A percentile compares a stretch with the other conserved stretches of the same genome.
These are phyloP conservation scores for Pseudozyma sp. DNA, from an alignment of 1,284 basidiomycete genomes.

Conservation along the genomic window DNA sequence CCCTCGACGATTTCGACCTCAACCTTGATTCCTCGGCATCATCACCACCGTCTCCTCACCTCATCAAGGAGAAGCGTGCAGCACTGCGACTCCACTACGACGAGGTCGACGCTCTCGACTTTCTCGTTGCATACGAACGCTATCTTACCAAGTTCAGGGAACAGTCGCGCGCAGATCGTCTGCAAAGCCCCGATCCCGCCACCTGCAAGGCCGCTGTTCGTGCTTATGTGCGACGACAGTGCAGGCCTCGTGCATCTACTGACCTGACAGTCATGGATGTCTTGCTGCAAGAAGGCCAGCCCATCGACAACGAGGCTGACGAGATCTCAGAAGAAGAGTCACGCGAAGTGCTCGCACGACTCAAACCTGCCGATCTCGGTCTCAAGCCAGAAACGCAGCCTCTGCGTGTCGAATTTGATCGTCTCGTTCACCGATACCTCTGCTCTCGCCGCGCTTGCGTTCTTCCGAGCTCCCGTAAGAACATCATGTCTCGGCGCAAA, in stretches of 20 bases:
- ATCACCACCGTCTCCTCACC: slow-evolving; percentile 7
- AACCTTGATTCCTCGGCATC: slow-evolving; percentile 20
- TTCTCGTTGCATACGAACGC: slow-evolving; percentile 54
- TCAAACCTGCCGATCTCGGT: slow-evolving; percentile 32
- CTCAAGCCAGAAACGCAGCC: slow-evolving; percentile 40
- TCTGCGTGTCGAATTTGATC: slow-evolving; percentile 44
- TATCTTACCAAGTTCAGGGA: slow-evolving; percentile 45
- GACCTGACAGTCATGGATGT: slow-evolving; percentile 33
- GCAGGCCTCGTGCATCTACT: slow-evolving; percentile 28
- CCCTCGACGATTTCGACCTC: slow-evolving; percentile 31
- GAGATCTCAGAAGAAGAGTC: slow-evolving; percentile 15
- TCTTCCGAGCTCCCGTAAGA: slow-evolving; percentile 18
- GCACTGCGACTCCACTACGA: slow-evolving; percentile 28
- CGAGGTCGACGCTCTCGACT: slow-evolving; percentile 57
- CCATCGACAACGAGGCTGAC: slow-evolving; percentile 5
- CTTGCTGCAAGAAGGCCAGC: slow-evolving; percentile 9
- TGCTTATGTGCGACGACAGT: slow-evolving; percentile 31
- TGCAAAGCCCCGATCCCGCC: slow-evolving; percentile 36
- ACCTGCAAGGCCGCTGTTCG: slow-evolving; percentile 43
- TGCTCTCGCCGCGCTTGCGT: slow-evolving; percentile 32
- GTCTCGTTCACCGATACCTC: slow-evolving; percentile 43
- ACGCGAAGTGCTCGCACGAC: slow-evolving; percentile 25
- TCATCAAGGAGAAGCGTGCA: slow-evolving; percentile 7
- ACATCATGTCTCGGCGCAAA: slow-evolving; percentile 4
- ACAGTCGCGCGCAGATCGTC: slow-evolving; percentile 32